Evolutionary conservation across 2,329 filamentous ascomycete genomes (phyloP).

Genomic region (Trichothecium roseum): DNA sequence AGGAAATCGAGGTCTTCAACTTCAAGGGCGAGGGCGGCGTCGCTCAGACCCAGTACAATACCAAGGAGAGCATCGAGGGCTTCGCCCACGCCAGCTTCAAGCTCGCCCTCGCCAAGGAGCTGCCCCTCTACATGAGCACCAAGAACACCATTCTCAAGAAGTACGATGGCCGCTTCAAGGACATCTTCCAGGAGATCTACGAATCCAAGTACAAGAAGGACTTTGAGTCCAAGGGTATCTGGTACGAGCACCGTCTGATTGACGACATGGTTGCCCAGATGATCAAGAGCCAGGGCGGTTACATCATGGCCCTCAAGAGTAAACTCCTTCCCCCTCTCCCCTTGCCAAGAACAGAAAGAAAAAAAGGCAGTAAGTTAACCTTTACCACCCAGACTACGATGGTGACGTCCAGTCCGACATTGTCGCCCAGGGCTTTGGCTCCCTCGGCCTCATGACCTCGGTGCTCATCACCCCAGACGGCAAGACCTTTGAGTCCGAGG

Average conservation of each 20-base stretch:
- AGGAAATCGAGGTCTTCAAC: constrained; percentile 82
- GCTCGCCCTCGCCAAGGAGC: constrained; percentile 74
- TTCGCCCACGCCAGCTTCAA: constrained; percentile 98
- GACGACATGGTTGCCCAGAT: constrained; percentile 99
- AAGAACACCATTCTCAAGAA: constrained; percentile 99
- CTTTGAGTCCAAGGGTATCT: constrained; percentile 87
- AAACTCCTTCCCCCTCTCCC: constrained; percentile 22
- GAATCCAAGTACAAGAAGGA: constrained; percentile 76
- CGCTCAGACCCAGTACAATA: constrained; percentile 96
- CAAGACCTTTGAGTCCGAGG: constrained; percentile 95
- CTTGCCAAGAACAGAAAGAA: no score
- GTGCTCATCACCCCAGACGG: constrained; percentile 94
- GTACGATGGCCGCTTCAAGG: constrained; percentile 98
- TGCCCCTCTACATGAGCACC: constrained; percentile 99
- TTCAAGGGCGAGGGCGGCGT: constrained; percentile 82
- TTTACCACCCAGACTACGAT: constrained; percentile 77
- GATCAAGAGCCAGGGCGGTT: constrained; percentile 96
- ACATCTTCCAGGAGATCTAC: constrained; percentile 97
- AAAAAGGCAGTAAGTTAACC: no score
- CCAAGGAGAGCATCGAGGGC: constrained; percentile 84
- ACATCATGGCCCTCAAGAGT: constrained; percentile 98
- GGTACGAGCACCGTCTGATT: constrained; percentile 98
- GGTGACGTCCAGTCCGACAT: constrained; percentile 98
- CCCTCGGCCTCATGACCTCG: constrained; percentile 95
- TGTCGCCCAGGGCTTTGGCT: constrained; percentile 95